Conservation (phyloP, 148 eudicot species). For the Bassia scoparia region DNA sequence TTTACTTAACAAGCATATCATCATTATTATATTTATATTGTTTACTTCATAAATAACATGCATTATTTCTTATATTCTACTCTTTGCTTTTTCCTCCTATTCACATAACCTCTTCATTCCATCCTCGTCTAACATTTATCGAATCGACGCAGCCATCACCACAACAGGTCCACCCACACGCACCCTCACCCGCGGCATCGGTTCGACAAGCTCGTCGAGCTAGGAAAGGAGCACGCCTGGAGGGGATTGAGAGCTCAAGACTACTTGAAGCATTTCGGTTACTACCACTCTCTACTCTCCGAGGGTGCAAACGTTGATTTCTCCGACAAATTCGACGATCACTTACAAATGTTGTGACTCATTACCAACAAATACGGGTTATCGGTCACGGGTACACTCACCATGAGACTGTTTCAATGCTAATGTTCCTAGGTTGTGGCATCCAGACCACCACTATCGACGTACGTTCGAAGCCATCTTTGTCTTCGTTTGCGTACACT, state of each 20-base stretch:
- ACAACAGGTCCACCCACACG: constrained; percentile 13
- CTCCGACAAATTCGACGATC: constrained; percentile 42
- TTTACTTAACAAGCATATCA: too few relatives aligned
- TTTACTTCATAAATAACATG: constrained; percentile 10
- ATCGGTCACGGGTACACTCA: constrained; percentile 48
- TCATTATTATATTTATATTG: neutral
- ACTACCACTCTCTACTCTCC: constrained; percentile 20
- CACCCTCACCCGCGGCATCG: constrained; percentile 35
- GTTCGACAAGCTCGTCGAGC: constrained; percentile 36
- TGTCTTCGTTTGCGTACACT: constrained; percentile 13
- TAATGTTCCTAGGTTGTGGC: constrained; percentile 63
- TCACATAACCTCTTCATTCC: neutral
- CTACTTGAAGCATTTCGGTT: constrained; percentile 55
- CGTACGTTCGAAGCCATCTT: too few relatives aligned
- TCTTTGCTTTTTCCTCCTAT: constrained; percentile 1
- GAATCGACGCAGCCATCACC: constrained; percentile 12
- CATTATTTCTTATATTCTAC: constrained; percentile 2
- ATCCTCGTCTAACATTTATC: neutral
- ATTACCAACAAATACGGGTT: constrained; percentile 51
- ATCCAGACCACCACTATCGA: constrained; percentile 37
- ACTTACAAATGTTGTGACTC: constrained; percentile 38
- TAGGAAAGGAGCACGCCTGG: constrained; percentile 38
- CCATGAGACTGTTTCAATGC: constrained; percentile 36
- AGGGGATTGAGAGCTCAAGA: constrained; percentile 48
- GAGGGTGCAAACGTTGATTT: constrained; percentile 10